Conservation (phyloP, 164 flowering plant genomes). For the Annona squamosa region DNA sequence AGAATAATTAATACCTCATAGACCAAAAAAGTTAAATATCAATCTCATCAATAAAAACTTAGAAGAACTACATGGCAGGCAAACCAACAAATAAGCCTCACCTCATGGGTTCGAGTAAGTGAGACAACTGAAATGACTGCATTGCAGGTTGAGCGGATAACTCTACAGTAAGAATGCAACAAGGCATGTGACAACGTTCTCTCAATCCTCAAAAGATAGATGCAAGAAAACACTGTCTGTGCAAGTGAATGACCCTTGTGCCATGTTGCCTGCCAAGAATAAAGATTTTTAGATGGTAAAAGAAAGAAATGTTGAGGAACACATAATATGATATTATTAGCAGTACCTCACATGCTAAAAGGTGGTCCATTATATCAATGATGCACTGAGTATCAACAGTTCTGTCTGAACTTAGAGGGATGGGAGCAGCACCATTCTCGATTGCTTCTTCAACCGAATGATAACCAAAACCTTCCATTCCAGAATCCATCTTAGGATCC, state of each 20-base stretch:
- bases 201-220: constrained; percentile 78
- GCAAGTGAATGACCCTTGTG: constrained; percentile 95
- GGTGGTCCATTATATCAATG: constrained; percentile 92
- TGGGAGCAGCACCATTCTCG: constrained; percentile 89
- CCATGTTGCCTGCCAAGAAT: constrained; percentile 87
- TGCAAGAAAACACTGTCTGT: constrained; percentile 90
- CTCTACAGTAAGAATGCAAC: constrained; percentile 76
- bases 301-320: not conserved
- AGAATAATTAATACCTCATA: not conserved
- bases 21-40: not conserved
- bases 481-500: constrained; percentile 99
- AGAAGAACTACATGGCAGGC: not conserved
- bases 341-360: constrained; percentile 87
- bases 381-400: constrained; percentile 59
- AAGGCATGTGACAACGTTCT: constrained; percentile 79
- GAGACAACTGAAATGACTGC: constrained; percentile 74
- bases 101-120: constrained; percentile 97
- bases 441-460: constrained; percentile 92
- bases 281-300: constrained; percentile 1
- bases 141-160: constrained; percentile 82
- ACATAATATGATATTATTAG: constrained; percentile 1
- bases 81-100: constrained; percentile 31
- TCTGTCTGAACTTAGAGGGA: constrained; percentile 66
- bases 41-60: not conserved
- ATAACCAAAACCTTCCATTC: constrained; percentile 61